Evolutionary conservation across 139 green algal species (phyloP), one percentile per base, ranked within the genome.

Genomic region (Nannochloris sp.): DNA sequence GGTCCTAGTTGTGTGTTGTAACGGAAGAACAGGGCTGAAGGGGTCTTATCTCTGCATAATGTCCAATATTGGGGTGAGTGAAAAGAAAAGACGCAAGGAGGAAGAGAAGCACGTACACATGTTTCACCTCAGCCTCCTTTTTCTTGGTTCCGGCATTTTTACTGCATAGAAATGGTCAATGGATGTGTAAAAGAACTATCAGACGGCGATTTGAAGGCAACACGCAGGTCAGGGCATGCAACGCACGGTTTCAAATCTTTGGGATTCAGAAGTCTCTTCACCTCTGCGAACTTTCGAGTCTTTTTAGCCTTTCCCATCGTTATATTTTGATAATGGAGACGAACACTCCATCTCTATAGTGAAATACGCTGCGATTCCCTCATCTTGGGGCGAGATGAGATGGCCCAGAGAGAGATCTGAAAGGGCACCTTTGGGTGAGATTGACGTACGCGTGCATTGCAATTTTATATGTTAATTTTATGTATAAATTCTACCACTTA

Each of bases 1-100:
- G 93, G 94, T 1, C 94, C 94, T 14, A 99, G 79, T 69, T 96
- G 86, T 10, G 88, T 91, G 78, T 99, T 99, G 79, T 98, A 93
- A 29, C 88, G 83, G 84, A 98, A 97, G 70, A 98, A 99, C 30
- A 99, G 70, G 12, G 89, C 86, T 2, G 91, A 79, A 0, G 89
- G 88, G 13, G 78, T 75, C 65, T 94, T 94, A 50, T 92, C 82
- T 8, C 89, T 95, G 77, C 57, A 61, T 20, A 31, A 23, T n/a
- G 46, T 55, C 1, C 17, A 23, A 12, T n/a, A 9, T 6, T 1
- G 17, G 6, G 10, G n/a, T 55, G 46, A 28, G 17, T 28, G 33
- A 40, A 40, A 40, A 40, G 33, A 40, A 12, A 40, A 40, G 33
- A 6, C 9, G 33, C 44, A 73, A 2, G 49, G 1, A 14, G 8